These are phyloP conservation scores for Ganoderma lucidum DNA, from an alignment of 1,284 basidiomycete species.

Conservation along the genomic window DNA sequence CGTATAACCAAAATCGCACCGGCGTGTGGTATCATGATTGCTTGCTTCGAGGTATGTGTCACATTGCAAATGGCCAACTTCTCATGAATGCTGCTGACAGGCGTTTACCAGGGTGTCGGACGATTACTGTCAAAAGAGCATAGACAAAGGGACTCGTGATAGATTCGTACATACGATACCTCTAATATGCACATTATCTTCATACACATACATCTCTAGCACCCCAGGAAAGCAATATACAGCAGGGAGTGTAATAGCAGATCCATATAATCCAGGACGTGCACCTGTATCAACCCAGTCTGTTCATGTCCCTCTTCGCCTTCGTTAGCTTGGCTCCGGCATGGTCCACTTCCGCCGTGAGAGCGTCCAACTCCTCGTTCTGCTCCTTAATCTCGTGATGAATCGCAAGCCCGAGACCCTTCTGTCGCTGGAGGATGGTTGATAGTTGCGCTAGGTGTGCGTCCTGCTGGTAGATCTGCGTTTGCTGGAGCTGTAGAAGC, in stretches of 20 bases:
- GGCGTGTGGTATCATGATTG: slow-evolving; percentile 99
- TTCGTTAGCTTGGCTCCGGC: slow-evolving; percentile 80
- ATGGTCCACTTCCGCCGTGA: slow-evolving; percentile 77
- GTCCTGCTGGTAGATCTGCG: slow-evolving; percentile 88
- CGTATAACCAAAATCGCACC: slow-evolving; percentile 96
- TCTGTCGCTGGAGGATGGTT: slow-evolving; percentile 86
- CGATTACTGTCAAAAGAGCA: slow-evolving; percentile 49
- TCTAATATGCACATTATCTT: slow-evolving; percentile 33
- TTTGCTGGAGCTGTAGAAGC: slow-evolving; percentile 81
- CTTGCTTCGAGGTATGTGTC: slow-evolving; percentile 84
- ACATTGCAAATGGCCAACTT: background rate
- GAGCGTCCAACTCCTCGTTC: slow-evolving; percentile 86
- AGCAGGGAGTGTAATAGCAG: slow-evolving; percentile 9
- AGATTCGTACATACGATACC: slow-evolving; percentile 30
- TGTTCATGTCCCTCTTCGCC: slow-evolving; percentile 85
- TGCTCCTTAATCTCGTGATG: slow-evolving; percentile 85
- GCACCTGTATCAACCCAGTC: slow-evolving; percentile 55
- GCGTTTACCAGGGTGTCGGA: slow-evolving; percentile 59
- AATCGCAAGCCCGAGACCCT: slow-evolving; percentile 90
- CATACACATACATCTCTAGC: slow-evolving; percentile 34
- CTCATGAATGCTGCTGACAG: background rate
- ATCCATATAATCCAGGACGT: slow-evolving; percentile 19
- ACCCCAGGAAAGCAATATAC: slow-evolving; percentile 12
- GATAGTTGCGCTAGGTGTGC: slow-evolving; percentile 81
- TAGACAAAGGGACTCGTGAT: slow-evolving; percentile 31